Evolutionary conservation across 1,284 basidiomycete genomes (phyloP), one percentile per base, ranked within the genome.

Genomic region (Tremellales sp.): DNA sequence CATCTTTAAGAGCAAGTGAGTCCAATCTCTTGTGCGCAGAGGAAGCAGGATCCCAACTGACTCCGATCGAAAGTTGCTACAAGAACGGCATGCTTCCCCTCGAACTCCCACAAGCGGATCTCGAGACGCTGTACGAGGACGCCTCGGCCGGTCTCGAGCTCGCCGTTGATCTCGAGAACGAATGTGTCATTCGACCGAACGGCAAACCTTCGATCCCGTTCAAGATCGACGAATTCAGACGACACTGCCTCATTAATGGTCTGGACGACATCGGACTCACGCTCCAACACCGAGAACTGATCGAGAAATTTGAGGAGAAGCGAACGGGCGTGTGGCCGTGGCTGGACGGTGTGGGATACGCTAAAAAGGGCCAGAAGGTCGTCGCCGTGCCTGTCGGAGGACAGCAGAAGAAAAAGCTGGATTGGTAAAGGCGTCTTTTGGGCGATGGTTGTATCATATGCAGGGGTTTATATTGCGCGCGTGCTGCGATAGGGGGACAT

Each of bases 31-130:
- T n/a, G n/a, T 18, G 25, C 14, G 29, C 19, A 16, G 14, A 18
- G 34, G 7, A 22, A 12, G 19, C 36, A 4, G 33, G 21, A 24
- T 21, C 13, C 13, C 16, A 32, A 12, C 12, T 13, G 34, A 49
- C 58, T 33, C 50, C 40, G 7, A 8, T 10, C 41, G 53, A 53
- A 54, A 91, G 93, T 72, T 82, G 86, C 54, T 89, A 93, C 85
- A 93, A 95, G 74, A 95, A 97, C 71, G 92, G 93, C 48, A 93
- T 95, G 87, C 79, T 97, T 36, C 89, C 91, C 14, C 78, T 97
- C 43, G 73, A 77, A 7, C 77, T 97, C 14, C 77, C 90, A n/a
- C 79, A 83, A 57, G 83, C 80, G 34, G 81, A 89, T 53, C 90
- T 92, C 68, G 78, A 77, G 43, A 77, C 76, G 29, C 77, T 97